Percentiles rank a stretch among this genome's conserved stretches.
These are phyloP conservation scores for Aspergillus hancockii DNA, from an alignment of 495 filamentous ascomycete species.

Conservation along the genomic window DNA sequence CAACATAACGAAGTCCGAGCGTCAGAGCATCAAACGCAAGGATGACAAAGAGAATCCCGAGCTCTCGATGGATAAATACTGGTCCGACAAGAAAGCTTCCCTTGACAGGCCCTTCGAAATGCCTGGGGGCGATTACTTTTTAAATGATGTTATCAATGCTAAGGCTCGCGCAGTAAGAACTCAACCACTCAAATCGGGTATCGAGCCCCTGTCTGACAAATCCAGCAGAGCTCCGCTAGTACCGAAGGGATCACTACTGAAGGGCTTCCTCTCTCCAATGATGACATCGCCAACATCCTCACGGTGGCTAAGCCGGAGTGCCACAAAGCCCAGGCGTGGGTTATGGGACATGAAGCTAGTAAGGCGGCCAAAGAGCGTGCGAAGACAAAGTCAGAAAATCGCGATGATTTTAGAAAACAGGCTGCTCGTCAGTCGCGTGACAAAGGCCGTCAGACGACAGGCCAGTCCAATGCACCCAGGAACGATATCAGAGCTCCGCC, in stretches of 20 bases:
- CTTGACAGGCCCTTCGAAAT: not conserved
- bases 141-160: not conserved
- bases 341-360: conserved; percentile 20
- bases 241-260: not conserved
- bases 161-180: not conserved
- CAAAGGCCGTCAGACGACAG: conserved; percentile 7
- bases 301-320: conserved; percentile 62
- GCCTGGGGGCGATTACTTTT: not conserved
- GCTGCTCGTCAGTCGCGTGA: conserved; percentile 7
- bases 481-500: conserved; percentile 1
- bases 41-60: not conserved
- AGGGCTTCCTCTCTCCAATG: conserved; percentile 33
- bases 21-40: not conserved
- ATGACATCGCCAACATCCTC: conserved; percentile 64
- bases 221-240: conserved; percentile 5
- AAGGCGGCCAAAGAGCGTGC: conserved; percentile 14
- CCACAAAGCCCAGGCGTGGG: conserved; percentile 20
- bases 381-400: conserved; percentile 7
- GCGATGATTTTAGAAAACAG: conserved; percentile 10
- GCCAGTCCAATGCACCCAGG: conserved; percentile 6
- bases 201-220: not conserved
- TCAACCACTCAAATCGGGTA: not conserved
- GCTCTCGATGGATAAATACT: not conserved
- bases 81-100: not conserved
- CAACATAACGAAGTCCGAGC: not conserved